These are phyloP conservation scores for Globisporangium takayamanum DNA, from an alignment of 352 stramenopile species.

Conservation along the genomic window DNA sequence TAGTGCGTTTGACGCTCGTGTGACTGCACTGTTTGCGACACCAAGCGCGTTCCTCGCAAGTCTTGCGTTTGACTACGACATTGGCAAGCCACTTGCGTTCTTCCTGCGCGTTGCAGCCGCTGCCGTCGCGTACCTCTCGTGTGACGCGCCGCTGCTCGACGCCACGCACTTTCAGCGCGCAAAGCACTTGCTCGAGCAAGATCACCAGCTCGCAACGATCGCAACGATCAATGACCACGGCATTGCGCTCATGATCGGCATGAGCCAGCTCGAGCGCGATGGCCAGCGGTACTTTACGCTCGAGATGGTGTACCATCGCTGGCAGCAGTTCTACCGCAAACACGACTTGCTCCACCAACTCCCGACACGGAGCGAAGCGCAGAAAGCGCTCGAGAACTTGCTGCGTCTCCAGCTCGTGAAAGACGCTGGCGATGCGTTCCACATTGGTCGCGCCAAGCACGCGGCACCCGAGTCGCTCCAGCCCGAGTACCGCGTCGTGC, in stretches of 20 bases:
- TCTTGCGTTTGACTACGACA: conserved; percentile 74
- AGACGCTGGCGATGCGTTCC: conserved; percentile 68
- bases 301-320: conserved; percentile 80
- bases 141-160: conserved; percentile 29
- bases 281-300: conserved; percentile 64
- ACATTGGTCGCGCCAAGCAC: conserved; percentile 47
- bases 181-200: conserved; percentile 55
- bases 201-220: conserved; percentile 71
- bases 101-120: conserved; percentile 55
- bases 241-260: conserved; percentile 71
- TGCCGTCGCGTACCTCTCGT: conserved; percentile 41
- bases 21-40: conserved; percentile 28
- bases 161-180: conserved; percentile 41
- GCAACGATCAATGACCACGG: conserved; percentile 53
- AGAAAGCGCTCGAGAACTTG: conserved; percentile 70
- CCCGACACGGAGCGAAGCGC: conserved; percentile 60
- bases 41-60: conserved; percentile 38
- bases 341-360: conserved; percentile 60
- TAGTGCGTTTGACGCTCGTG: conserved; percentile 29
- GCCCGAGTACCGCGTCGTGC: conserved; percentile 69
- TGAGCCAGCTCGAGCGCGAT: conserved; percentile 70
- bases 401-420: conserved; percentile 65
- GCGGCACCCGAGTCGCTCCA: conserved; percentile 38
- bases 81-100: conserved; percentile 56
- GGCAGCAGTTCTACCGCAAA: conserved; percentile 74